Evolutionary conservation across 2,329 filamentous ascomycete species (phyloP), one percentile per base, ranked within the genome.

Genomic region (Chaetomiaceae sp.): DNA sequence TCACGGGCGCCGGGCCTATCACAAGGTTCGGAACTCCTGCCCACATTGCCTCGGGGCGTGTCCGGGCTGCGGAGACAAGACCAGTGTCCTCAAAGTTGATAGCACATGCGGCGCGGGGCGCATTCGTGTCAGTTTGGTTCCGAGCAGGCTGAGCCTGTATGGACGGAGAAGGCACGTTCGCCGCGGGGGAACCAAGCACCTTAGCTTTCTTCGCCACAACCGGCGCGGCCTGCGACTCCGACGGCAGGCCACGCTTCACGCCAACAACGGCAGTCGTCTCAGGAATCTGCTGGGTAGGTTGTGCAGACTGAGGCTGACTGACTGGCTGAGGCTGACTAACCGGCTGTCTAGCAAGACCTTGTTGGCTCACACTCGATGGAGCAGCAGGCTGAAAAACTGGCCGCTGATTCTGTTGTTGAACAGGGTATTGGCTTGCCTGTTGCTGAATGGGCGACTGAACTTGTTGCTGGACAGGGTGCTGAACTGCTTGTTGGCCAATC

Each of bases 1-100:
- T 53, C 10, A 54, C 53, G 2, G 55, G 52, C 2, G 45, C 46
- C 1, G 49, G 27, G 2, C 49, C 53, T 14, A 59, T 44, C 12
- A 53, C 50, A 22, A 59, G 49, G 42, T 59, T 46, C 3, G 55
- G 48, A 6, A 58, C 52, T 11, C 55, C 56, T 4, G 24, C 22
- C 50, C 49, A 54, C 3, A 26, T 55, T 9, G 40, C 32, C 4
- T 29, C 45, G 1, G 47, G 34, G 3, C 42, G 47, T 10, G 29
- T 38, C 7, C 15, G 18, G 19, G 48, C 49, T 8, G 46, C 41
- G 3, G 50, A 29, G 5, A 57, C 35, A 8, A 56, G 38, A 14
- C 42, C 17, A 6, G 15, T 9, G 17, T 54, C 49, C 24, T 42
- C 22, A 18, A 38, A 27, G 15, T 45, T 52, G 29, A 53, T 50